phyloP scores from a whole-genome alignment of 768 basidiomycete species.

The Suillus americanus region DNA sequence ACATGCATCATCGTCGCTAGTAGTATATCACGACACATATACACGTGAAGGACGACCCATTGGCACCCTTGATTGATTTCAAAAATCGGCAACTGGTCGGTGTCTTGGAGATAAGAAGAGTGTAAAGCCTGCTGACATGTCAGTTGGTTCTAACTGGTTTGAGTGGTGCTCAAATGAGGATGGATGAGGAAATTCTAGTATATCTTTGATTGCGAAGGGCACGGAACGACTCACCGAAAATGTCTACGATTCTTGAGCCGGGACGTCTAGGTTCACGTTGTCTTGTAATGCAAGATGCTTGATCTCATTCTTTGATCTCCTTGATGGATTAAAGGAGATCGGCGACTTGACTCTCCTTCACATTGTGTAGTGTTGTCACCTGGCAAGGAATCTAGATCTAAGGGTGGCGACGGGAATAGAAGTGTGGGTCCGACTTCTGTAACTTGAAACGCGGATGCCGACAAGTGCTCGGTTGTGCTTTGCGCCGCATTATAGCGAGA shows the following conservation, averaged over 20 bases:
- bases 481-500: neutral
- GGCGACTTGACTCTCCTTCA: conserved; percentile 12
- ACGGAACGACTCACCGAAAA: conserved; percentile 2
- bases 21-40: conserved; percentile 32
- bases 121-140: conserved; percentile 20
- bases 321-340: conserved; percentile 21
- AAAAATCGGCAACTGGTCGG: conserved; percentile 21
- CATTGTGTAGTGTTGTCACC: neutral
- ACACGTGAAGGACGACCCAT: conserved; percentile 30
- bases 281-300: conserved; percentile 19
- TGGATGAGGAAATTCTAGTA: conserved; percentile 14
- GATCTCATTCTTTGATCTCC: conserved; percentile 18
- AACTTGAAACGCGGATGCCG: neutral
- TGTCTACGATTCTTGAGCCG: neutral
- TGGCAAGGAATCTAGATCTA: conserved; percentile 4
- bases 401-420: conserved; percentile 1
- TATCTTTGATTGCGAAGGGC: conserved; percentile 13
- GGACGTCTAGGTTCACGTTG: conserved; percentile 10
- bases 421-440: neutral
- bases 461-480: conserved; percentile 1
- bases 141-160: conserved; percentile 20
- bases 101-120: conserved; percentile 17
- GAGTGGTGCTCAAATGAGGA: conserved; percentile 5
- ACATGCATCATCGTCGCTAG: conserved; percentile 28
- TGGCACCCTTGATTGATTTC: conserved; percentile 26